Percentiles rank a stretch among this genome's conserved stretches.
Evolutionary conservation across 495 filamentous ascomycete species (phyloP).

Genomic region (Staphylotrichum longicolle): DNA sequence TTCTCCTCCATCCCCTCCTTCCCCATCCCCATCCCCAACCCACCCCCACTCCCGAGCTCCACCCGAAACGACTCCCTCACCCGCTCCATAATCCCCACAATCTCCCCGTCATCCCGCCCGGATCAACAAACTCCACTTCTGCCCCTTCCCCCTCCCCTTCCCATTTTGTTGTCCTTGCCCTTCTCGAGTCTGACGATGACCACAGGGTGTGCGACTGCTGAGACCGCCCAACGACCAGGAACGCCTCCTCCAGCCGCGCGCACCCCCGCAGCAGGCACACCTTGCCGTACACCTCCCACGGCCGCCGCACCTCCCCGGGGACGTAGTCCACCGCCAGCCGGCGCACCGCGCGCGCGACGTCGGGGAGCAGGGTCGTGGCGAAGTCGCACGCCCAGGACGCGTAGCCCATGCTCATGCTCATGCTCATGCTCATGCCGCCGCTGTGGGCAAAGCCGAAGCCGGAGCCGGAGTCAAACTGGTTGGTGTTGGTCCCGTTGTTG

Average conservation of each 20-base stretch:
- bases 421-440: too few species aligned
- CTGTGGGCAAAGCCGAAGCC: too few species aligned
- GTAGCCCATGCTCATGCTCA: conserved; percentile 41
- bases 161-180: not conserved
- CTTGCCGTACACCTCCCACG: conserved; percentile 56
- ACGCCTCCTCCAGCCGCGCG: conserved; percentile 39
- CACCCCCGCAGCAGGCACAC: conserved; percentile 47
- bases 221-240: conserved; percentile 35
- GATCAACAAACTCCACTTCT: conserved; percentile 40
- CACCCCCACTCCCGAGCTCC: conserved; percentile 8
- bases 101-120: conserved; percentile 30
- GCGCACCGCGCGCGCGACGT: conserved; percentile 29
- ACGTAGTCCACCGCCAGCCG: conserved; percentile 52
- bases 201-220: too few species aligned
- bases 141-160: not conserved
- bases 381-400: conserved; percentile 46
- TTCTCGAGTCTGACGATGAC: too few species aligned
- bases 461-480: too few species aligned
- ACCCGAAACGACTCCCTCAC: conserved; percentile 38
- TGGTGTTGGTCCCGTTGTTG: too few species aligned
- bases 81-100: conserved; percentile 40
- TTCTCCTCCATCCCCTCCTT: not conserved
- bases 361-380: conserved; percentile 25
- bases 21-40: not conserved
- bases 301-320: conserved; percentile 43